Conservation (phyloP, 805 yeast genomes). For the Debaryomyces castellii region DNA sequence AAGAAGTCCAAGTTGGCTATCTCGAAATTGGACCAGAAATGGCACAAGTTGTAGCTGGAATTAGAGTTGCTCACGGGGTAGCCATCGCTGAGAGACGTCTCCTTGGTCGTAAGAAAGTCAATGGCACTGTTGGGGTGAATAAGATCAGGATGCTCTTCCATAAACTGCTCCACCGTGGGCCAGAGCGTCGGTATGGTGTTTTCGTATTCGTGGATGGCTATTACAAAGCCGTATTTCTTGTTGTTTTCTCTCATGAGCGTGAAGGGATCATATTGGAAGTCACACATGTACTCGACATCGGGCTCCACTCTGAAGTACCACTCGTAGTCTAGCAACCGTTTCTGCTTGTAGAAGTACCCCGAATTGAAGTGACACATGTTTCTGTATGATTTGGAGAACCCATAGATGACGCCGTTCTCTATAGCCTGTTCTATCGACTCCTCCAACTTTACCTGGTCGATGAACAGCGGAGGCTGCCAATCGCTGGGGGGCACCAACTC, state of each 20-base stretch:
- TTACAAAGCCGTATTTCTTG: conserved; percentile 50
- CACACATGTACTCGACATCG: conserved; percentile 54
- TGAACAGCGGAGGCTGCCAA: conserved; percentile 41
- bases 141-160: conserved; percentile 42
- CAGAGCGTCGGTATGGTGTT: conserved; percentile 54
- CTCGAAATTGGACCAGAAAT: conserved; percentile 67
- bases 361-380: conserved; percentile 76
- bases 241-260: conserved; percentile 38
- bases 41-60: conserved; percentile 52
- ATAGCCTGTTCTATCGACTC: conserved; percentile 20
- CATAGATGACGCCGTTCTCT: conserved; percentile 36
- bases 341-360: conserved; percentile 56
- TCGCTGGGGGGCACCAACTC: conserved; percentile 40
- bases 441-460: conserved; percentile 29
- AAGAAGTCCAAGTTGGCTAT: conserved; percentile 52
- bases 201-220: conserved; percentile 52
- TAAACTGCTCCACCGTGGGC: conserved; percentile 47
- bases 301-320: conserved; percentile 67
- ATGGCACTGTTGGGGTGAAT: conserved; percentile 49
- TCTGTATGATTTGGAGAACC: conserved; percentile 50
- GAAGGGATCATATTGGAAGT: conserved; percentile 57
- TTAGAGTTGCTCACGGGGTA: conserved; percentile 18
- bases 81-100: conserved; percentile 28
- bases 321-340: conserved; percentile 44
- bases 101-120: conserved; percentile 46